These are phyloP conservation scores for Paspalum notatum DNA, from an alignment of 176 grass and related monocot species.

Conservation along the genomic window DNA sequence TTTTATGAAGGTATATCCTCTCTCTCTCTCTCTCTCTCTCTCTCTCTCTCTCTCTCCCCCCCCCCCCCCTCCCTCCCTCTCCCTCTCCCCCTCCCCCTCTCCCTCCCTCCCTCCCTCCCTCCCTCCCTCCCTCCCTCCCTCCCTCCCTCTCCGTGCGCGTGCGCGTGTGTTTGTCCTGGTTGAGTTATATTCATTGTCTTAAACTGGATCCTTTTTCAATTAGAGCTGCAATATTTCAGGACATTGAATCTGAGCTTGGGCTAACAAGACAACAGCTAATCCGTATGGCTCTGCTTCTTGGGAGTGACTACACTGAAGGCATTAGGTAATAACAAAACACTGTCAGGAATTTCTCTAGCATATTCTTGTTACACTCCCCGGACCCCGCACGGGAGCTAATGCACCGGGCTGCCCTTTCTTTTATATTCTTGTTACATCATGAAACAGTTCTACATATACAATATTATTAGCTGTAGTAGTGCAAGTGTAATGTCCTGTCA, in stretches of 20 bases:
- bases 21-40: conserved; percentile 12
- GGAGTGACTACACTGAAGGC: conserved; percentile 97
- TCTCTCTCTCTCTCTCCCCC: no score
- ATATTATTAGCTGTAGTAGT: background rate
- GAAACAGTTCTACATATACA: background rate
- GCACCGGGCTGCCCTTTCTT: no score
- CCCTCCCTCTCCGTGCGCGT: no score
- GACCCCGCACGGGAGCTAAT: no score
- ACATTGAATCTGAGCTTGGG: conserved; percentile 92
- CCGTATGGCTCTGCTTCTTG: conserved; percentile 93
- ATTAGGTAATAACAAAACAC: conserved; percentile 64
- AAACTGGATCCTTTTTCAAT: conserved; percentile 26
- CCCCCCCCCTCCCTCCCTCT: no score
- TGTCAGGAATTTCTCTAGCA: conserved; percentile 19
- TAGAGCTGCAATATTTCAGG: conserved; percentile 64
- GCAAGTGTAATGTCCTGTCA: background rate
- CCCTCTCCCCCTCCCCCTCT: no score
- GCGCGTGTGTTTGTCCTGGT: background rate
- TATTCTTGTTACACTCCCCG: conserved; percentile 23
- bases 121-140: no score
- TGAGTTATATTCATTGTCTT: conserved; percentile 21
- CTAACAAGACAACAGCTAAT: conserved; percentile 86
- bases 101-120: no score
- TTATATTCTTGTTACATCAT: conserved; percentile 14
- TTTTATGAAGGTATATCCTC: conserved; percentile 82